Evolutionary conservation across 1,284 basidiomycete genomes (phyloP).

Genomic region (Phylloporus gajari): DNA sequence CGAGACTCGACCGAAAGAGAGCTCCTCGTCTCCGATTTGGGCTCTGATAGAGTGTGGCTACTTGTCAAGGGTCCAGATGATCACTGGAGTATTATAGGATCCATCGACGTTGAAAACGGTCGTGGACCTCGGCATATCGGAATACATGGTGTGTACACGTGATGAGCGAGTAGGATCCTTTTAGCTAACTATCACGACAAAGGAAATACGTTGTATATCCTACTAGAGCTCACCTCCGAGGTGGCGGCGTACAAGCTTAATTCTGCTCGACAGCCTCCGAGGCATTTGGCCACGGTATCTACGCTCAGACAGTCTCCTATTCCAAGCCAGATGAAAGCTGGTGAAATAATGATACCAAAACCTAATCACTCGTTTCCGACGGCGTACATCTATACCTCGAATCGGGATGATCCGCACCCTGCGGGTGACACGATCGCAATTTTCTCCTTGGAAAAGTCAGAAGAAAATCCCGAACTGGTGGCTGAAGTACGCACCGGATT

Average conservation of each 20-base stretch:
- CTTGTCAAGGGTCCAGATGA: constrained; percentile 55
- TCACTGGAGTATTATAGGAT: constrained; percentile 57
- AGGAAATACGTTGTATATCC: constrained; percentile 70
- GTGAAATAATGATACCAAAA: constrained; percentile 66
- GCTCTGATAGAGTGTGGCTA: constrained; percentile 71
- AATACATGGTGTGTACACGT: constrained; percentile 59
- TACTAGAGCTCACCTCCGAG: constrained; percentile 70
- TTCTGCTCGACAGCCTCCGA: constrained; percentile 27
- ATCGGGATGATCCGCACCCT: constrained; percentile 69
- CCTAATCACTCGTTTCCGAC: constrained; percentile 55
- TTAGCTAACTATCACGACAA: constrained; percentile 5
- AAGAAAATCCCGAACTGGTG: constrained; percentile 53
- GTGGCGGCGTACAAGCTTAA: constrained; percentile 64
- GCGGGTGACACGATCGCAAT: constrained; percentile 73
- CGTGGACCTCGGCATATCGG: constrained; percentile 76
- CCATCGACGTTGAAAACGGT: constrained; percentile 60
- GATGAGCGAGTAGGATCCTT: no score
- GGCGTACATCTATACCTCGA: constrained; percentile 68
- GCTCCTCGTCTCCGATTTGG: constrained; percentile 76
- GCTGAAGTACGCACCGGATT: constrained; percentile 62
- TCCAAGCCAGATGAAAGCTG: constrained; percentile 56
- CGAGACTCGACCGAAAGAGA: constrained; percentile 53
- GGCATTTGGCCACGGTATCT: constrained; percentile 51
- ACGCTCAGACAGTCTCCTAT: constrained; percentile 57
- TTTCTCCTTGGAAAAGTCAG: constrained; percentile 56